Base-by-base conservation (phyloP, 2,329 filamentous ascomycete genomes). In the Camillea tinctor region DNA sequence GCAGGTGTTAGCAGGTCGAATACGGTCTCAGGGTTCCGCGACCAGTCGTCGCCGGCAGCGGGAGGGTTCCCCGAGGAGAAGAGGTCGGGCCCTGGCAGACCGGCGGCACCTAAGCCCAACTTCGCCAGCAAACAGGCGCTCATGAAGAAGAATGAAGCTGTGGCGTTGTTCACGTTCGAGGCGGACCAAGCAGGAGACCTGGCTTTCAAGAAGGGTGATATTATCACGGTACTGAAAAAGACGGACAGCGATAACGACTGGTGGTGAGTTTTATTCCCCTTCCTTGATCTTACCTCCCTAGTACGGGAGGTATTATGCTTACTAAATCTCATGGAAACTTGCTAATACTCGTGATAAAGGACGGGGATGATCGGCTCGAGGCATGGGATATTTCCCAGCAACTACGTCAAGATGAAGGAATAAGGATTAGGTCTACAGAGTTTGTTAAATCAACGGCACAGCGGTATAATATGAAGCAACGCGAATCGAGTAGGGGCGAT, bases 201-300 rank as follows among this genome's bases (percentile, higher is more conserved):
- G 59, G 92, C 89, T 0, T 99, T 99, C 78, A 97, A 96, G 80
- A 99, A 99, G 82, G 95, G 95, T 20, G 95, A 99, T 26, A 77
- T 98, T 59, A 97, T 99, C 66, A 97, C 93, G 1, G 93, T 99
- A 60, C 75, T 96, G 59, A 97, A 99, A 81, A 90, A 91, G 76
- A 98, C 94, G 4, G 92, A 98, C 4, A 97, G 90, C 68, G 90
- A 92, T 60, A 93, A 93, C 59, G 94, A 98, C 75, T 98, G 94
- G 94, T 98, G 94, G 87, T 90, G 81, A 68, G 86, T 84, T 60
- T 52, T 49, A 40, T 13, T 22, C 20, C 24, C 36, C n/a, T 5
- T 24, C 23, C 15, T 52, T 30, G 26, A 9, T 26, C 24, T 26
- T 26, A 26, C 26, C 7, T 7, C 26, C 26, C 6, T 30, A 7